A percentile compares a stretch with the other conserved stretches of the same genome.
Conservation (phyloP, 352 stramenopile genomes). For the Globisporangium nodosum region DNA sequence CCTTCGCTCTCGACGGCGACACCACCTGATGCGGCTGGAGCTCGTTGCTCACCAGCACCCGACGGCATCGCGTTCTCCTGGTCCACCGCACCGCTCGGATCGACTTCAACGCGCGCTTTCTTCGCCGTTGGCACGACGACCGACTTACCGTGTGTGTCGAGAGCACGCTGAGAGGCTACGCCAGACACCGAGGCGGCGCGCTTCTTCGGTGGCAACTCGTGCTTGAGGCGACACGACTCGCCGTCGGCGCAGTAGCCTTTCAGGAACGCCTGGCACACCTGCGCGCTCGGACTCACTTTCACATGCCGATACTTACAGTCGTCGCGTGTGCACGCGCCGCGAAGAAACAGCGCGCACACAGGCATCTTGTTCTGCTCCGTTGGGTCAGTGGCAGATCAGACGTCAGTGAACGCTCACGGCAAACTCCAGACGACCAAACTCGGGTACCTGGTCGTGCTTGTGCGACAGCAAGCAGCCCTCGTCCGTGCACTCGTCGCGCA, state of each 20-base stretch:
- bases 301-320: conserved; percentile 77
- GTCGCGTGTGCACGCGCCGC: conserved; percentile 64
- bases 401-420: background rate
- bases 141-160: conserved; percentile 28
- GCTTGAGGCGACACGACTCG: conserved; percentile 43
- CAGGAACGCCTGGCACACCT: conserved; percentile 58
- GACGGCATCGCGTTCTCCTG: conserved; percentile 10
- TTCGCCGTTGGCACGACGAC: background rate
- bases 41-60: background rate
- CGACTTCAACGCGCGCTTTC: background rate
- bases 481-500: conserved; percentile 58
- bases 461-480: conserved; percentile 62
- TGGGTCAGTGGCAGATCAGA: background rate
- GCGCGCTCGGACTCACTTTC: conserved; percentile 64
- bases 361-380: conserved; percentile 71
- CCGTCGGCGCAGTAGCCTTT: conserved; percentile 65
- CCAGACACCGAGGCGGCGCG: conserved; percentile 9
- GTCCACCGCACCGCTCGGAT: background rate
- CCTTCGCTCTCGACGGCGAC: conserved; percentile 8
- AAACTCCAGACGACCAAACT: background rate
- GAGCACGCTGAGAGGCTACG: no score
- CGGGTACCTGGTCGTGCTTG: conserved; percentile 66
- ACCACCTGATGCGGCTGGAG: background rate
- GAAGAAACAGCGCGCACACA: conserved; percentile 75
- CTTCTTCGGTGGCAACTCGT: conserved; percentile 48